A percentile compares a stretch with the other conserved stretches of the same genome.
These are phyloP conservation scores for Nothophoma quercina DNA, from an alignment of 2,329 filamentous ascomycete species.

Conservation along the genomic window DNA sequence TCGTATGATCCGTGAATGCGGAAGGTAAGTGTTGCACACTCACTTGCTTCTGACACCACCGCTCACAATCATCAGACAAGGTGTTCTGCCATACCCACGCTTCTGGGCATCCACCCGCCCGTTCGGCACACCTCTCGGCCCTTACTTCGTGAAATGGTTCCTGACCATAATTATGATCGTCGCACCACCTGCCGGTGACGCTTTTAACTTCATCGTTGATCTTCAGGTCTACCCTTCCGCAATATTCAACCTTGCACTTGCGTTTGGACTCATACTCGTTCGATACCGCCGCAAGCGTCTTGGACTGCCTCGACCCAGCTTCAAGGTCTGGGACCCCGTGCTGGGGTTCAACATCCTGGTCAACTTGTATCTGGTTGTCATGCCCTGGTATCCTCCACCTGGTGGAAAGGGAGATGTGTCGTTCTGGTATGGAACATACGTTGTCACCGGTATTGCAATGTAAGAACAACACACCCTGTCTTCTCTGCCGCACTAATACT, in stretches of 20 bases:
- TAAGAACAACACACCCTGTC: too few relatives aligned
- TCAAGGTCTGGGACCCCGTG: conserved; percentile 65
- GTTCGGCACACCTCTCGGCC: conserved; percentile 67
- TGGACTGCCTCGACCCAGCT: conserved; percentile 59
- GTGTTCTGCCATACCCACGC: conserved; percentile 65
- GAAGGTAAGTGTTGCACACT: conserved; percentile 37
- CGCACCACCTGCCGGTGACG: conserved; percentile 67
- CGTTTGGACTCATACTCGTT: conserved; percentile 65
- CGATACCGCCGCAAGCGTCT: conserved; percentile 62
- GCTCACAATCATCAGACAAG: conserved; percentile 53
- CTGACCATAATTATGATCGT: conserved; percentile 68
- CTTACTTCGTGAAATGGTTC: conserved; percentile 65
- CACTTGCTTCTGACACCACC: accelerated
- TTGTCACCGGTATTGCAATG: conserved; percentile 68
- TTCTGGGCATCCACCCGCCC: conserved; percentile 70
- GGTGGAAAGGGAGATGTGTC: conserved; percentile 71
- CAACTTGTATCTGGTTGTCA: conserved; percentile 68
- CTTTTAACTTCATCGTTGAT: conserved; percentile 68
- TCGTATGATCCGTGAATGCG: conserved; percentile 67
- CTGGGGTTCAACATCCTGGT: conserved; percentile 67
- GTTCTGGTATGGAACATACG: conserved; percentile 76
- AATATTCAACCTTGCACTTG: conserved; percentile 66
- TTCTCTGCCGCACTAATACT: too few relatives aligned
- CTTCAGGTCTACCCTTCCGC: conserved; percentile 65
- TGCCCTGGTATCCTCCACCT: conserved; percentile 74